Base-by-base conservation (phyloP, 345 rosid genomes). In the Viola odorata region DNA sequence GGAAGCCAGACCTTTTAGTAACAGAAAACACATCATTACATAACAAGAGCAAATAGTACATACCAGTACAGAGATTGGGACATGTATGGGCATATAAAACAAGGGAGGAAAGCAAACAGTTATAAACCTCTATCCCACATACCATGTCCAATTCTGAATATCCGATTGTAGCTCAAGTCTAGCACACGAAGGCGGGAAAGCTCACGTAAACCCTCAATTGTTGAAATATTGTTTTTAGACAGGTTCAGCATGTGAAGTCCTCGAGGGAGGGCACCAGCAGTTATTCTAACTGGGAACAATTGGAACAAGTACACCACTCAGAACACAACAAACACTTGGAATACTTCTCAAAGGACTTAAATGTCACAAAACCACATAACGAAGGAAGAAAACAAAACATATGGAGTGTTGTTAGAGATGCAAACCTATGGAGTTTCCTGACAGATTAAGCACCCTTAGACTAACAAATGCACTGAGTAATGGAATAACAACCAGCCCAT, bases 121-220 rank as follows among this genome's bases (percentile, higher is more conserved):
- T 11, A 53, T n/a, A 13, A 37, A 3, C 39, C 50, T 44, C 12
- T 14, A 58, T 36, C 17, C 16, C 5, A 8, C 76, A 64, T 88
- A 94, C 99, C 97, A 68, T 94, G 97, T 62, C 97, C 95, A 66
- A 94, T 84, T 73, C 90, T 86, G 16, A 86, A 45, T 73, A 94
- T 86, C 12, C 84, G 72, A 70, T 94, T 94, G 82, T 86, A 90
- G 83, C 99, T 90, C 82, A 94, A 72, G 78, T 94, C 89, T 55
- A 94, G 77, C 9, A 94, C 83, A 54, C 99, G 95, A 55, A 94
- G 91, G 41, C 99, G 83, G 37, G 95, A 82, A 70, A 94, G 91
- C 64, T 86, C 97, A 9, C 97, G 96, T 50, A 94, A 67, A 48
- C 99, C 99, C 63, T 94, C 99, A 32, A 94, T 88, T 45, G 84